Percentiles rank a stretch among this genome's conserved stretches.
Conservation (phyloP, 768 basidiomycete species). For the Lanmaoa pseudosensibilis region DNA sequence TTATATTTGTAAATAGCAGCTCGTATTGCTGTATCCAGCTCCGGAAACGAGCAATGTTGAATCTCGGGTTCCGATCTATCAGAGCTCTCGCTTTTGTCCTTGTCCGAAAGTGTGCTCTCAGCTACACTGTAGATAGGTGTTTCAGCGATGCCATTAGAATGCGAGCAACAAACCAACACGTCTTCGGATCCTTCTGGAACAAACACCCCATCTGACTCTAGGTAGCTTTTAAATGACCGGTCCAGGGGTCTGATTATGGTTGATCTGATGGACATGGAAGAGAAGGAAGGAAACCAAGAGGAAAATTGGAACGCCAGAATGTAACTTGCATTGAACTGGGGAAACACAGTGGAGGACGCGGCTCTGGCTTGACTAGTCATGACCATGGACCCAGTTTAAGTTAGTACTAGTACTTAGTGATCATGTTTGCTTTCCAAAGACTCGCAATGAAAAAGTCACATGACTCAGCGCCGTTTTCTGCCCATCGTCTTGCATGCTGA, state of each 20-base stretch:
- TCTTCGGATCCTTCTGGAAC: constrained; percentile 82
- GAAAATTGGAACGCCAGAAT: constrained; percentile 80
- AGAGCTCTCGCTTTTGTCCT: constrained; percentile 42
- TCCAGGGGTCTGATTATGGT: constrained; percentile 71
- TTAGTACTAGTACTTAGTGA: no score
- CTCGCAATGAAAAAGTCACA: constrained; percentile 1
- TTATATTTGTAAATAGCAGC: constrained; percentile 65
- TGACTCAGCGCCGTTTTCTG: constrained; percentile 6
- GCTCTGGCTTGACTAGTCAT: neutral
- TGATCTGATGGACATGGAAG: constrained; percentile 63
- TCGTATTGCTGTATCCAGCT: constrained; percentile 73
- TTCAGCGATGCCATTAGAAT: neutral
- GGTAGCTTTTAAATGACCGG: constrained; percentile 63
- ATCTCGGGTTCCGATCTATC: constrained; percentile 36
- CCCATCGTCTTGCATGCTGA: neutral
- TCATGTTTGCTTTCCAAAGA: no score
- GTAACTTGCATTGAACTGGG: constrained; percentile 47
- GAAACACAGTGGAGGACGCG: constrained; percentile 41
- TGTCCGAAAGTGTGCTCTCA: constrained; percentile 60
- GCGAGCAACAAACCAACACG: constrained; percentile 45
- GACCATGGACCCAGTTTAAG: neutral
- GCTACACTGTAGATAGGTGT: constrained; percentile 40
- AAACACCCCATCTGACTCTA: constrained; percentile 82
- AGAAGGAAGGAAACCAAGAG: constrained; percentile 77
- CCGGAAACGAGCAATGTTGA: constrained; percentile 69